Evolutionary conservation across 2,329 filamentous ascomycete species (phyloP).

Genomic region (Alternaria gansuensis): DNA sequence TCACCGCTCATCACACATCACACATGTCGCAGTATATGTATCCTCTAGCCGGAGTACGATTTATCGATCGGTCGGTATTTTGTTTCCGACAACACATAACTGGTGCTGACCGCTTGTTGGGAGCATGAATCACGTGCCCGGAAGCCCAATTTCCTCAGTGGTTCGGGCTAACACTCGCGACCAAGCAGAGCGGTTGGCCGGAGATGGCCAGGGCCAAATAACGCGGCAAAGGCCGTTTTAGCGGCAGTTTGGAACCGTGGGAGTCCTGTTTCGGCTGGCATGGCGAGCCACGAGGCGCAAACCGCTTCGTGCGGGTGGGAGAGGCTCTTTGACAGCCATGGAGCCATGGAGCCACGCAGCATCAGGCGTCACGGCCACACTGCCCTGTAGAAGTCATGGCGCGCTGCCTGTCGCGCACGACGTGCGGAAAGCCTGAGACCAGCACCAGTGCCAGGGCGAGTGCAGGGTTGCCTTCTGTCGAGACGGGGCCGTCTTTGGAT

Average conservation of each 20-base stretch:
- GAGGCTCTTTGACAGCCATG: neutral
- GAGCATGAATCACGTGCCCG: neutral
- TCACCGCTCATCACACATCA: too few species aligned
- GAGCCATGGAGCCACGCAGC: constrained; percentile 7
- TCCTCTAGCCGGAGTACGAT: too few species aligned
- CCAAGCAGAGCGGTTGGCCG: neutral
- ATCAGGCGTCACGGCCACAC: constrained; percentile 3
- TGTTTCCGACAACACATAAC: neutral
- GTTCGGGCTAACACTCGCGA: neutral
- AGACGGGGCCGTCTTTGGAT: constrained; percentile 27
- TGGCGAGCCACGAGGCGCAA: constrained; percentile 11
- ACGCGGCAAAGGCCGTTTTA: constrained; percentile 17
- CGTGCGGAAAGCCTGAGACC: neutral
- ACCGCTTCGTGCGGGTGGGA: constrained; percentile 6
- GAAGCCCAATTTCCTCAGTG: constrained; percentile 2
- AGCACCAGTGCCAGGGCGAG: constrained; percentile 12
- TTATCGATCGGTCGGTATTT: too few species aligned
- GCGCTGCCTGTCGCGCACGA: neutral
- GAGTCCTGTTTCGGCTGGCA: constrained; percentile 6
- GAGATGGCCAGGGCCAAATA: constrained; percentile 11
- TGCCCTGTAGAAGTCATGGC: neutral
- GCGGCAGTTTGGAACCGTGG: constrained; percentile 14
- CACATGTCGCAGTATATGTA: too few species aligned
- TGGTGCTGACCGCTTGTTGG: constrained; percentile 12
- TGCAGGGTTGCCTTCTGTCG: constrained; percentile 33